Conservation (phyloP, 768 basidiomycete genomes). For the Imleria badia region DNA sequence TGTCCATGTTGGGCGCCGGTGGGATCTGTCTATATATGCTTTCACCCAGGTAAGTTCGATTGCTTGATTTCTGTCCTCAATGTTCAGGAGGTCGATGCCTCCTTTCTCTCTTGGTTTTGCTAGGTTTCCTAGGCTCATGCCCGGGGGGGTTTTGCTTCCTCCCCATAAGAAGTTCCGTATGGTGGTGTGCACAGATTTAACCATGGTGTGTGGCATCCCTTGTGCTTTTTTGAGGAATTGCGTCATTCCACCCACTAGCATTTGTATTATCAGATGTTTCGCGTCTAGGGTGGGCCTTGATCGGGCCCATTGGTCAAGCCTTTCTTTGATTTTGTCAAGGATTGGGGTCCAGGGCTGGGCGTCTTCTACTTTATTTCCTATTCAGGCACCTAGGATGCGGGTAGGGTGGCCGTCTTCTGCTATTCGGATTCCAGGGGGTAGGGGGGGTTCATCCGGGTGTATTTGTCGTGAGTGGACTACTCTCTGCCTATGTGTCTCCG, state of each 20-base stretch:
- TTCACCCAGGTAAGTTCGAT: not conserved
- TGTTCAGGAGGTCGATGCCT: too few species aligned
- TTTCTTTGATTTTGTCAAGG: constrained; percentile 24
- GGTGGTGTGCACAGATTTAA: too few species aligned
- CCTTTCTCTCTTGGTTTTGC: too few species aligned
- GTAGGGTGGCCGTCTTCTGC: constrained; percentile 16
- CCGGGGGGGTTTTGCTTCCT: too few species aligned
- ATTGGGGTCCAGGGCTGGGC: constrained; percentile 12
- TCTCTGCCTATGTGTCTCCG: not conserved
- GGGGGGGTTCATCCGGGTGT: not conserved
- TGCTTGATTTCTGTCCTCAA: too few species aligned
- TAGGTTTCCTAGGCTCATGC: too few species aligned
- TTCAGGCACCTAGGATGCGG: constrained; percentile 18
- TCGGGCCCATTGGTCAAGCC: too few species aligned
- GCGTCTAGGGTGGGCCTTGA: constrained; percentile 22
- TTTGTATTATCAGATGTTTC: constrained; percentile 16
- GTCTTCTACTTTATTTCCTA: constrained; percentile 20
- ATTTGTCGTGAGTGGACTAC: not conserved
- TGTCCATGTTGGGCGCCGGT: not conserved
- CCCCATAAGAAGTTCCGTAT: too few species aligned
- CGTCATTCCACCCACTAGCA: constrained; percentile 14
- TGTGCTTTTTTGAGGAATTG: constrained; percentile 34
- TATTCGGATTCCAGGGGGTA: not conserved
- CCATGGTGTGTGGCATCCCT: too few species aligned
- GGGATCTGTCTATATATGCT: not conserved